Conservation (phyloP, 345 rosid genomes). For the Lepidium africanum region DNA sequence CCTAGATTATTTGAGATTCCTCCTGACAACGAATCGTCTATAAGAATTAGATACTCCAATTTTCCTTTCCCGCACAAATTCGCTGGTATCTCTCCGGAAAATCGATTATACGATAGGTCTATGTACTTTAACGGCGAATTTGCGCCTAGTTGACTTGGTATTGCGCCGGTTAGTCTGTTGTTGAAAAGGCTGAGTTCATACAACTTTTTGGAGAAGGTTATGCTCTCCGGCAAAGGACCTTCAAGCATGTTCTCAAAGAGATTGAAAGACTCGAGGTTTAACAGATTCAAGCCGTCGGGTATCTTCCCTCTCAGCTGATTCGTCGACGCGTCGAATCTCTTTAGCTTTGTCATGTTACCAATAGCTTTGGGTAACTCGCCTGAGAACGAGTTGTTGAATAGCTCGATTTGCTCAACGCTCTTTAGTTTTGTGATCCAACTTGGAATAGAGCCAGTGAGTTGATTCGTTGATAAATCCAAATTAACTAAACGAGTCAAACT, state of each 20-base stretch:
- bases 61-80: slow-evolving; percentile 48
- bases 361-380: slow-evolving; percentile 51
- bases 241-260: slow-evolving; percentile 58
- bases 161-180: slow-evolving; percentile 51
- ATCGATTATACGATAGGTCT: slow-evolving; percentile 59
- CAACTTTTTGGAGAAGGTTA: slow-evolving; percentile 48
- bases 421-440: slow-evolving; percentile 42
- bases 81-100: slow-evolving; percentile 57
- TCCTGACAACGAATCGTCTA: slow-evolving; percentile 65
- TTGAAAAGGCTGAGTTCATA: slow-evolving; percentile 62
- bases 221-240: slow-evolving; percentile 60
- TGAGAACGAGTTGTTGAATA: slow-evolving; percentile 59
- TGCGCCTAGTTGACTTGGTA: slow-evolving; percentile 62
- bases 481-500: slow-evolving; percentile 32
- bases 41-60: slow-evolving; percentile 50
- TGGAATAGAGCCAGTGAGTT: slow-evolving; percentile 62
- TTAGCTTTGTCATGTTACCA: slow-evolving; percentile 43
- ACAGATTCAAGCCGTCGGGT: slow-evolving; percentile 49
- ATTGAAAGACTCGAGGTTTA: slow-evolving; percentile 56
- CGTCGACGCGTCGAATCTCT: slow-evolving; percentile 56
- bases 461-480: slow-evolving; percentile 49
- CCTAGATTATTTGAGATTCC: slow-evolving; percentile 49
- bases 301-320: slow-evolving; percentile 57
- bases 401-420: slow-evolving; percentile 55
- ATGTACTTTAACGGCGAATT: slow-evolving; percentile 44